Percentiles rank a stretch among this genome's conserved stretches.
These are phyloP conservation scores for Pythium volutum DNA, from an alignment of 352 stramenopile species.

Conservation along the genomic window DNA sequence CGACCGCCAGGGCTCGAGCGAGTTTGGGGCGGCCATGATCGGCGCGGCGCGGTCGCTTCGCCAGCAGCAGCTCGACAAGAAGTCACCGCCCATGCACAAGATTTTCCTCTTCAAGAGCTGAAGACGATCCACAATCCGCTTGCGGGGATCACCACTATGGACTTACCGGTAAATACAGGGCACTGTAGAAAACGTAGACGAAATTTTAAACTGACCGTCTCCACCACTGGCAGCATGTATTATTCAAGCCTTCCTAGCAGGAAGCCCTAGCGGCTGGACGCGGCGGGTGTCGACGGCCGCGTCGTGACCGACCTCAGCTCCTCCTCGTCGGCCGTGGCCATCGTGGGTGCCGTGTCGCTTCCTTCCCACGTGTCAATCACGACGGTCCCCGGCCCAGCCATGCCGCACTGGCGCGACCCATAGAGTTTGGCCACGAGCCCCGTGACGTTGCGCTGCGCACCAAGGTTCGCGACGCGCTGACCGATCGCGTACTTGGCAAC, in stretches of 20 bases:
- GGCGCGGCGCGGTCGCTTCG: neutral
- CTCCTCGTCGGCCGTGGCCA: neutral
- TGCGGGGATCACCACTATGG: too few species aligned
- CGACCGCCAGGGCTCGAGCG: constrained; percentile 15
- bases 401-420: constrained; percentile 65
- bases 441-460: constrained; percentile 46
- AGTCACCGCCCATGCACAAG: constrained; percentile 28
- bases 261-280: neutral
- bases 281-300: neutral
- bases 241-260: neutral
- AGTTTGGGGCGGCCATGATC: neutral
- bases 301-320: neutral
- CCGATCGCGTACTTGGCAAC: constrained; percentile 74
- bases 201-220: constrained; percentile 1
- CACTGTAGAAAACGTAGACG: neutral
- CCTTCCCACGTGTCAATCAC: constrained; percentile 57
- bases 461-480: constrained; percentile 50
- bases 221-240: neutral
- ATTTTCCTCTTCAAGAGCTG: constrained; percentile 40
- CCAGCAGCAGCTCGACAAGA: constrained; percentile 10
- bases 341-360: constrained; percentile 19
- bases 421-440: constrained; percentile 71
- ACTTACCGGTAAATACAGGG: too few species aligned
- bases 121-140: neutral
- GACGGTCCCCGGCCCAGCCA: constrained; percentile 60